Evolutionary conservation across 306 rosid species (phyloP), one percentile per base, ranked within the genome.

Genomic region (Datisca glomerata): DNA sequence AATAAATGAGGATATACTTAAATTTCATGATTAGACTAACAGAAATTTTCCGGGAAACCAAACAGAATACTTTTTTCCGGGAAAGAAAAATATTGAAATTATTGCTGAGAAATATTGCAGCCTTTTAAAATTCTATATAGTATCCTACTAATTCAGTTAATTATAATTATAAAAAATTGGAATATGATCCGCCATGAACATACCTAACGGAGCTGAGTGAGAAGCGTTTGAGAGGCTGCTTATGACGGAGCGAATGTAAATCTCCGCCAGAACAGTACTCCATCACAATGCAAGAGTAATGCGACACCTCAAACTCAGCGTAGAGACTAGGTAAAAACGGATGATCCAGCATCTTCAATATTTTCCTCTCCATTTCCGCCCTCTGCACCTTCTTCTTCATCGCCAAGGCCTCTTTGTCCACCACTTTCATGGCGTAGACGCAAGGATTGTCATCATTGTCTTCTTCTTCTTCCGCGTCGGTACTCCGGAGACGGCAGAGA

Each of bases 191-290:
- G 13, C 8, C 5, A 5, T 8, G 12, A 6, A 43, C 13, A 19
- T 67, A 84, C 96, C 96, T 77, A 1, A 93, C 79, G 7, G 93
- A 71, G 56, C 42, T 38, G 63, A 71, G 73, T 54, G 93, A 58
- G 59, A 85, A 85, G 21, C 93, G 85, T 3, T 63, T 59, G 28
- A 59, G 57, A 3, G 72, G 85, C 57, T 71, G 79, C 8, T 41
- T 73, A 32, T 80, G 87, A 10, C 87, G 59, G 24, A 85, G 81
- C 1, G 93, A 76, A 59, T 85, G 96, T 37, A 85, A 45, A 50
- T 85, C 96, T 0, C 96, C 96, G 15, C 93, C 93, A 45, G 85
- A 64, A 8, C 96, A 85, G 40, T 54, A 85, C 85, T 85, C 96
- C 93, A 85, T 85, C 12, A 85, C 96, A 68, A 85, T 66, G 79